Base-by-base conservation (phyloP, 768 basidiomycete species). In the Suillus variegatus region DNA sequence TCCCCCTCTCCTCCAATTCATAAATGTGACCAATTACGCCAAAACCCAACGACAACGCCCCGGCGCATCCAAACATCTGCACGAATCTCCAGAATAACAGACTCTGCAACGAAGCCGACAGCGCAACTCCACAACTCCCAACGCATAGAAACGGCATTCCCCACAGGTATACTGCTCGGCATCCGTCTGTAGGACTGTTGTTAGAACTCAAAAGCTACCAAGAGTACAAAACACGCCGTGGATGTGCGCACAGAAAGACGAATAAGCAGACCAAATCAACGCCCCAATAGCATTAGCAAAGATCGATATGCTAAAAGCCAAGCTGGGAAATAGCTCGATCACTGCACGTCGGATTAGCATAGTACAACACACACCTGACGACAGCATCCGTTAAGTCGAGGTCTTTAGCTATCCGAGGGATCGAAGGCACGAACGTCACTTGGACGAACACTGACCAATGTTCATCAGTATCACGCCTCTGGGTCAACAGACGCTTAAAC, bases 351-450 rank as follows among this genome's bases (percentile, higher is more conserved):
- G 32, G n/a, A 60, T 8, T 5, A 41, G 25, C 16, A 14, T 28
- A 28, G 28, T 5, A 5, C 20, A 8, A 14, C 2, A 64, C 68
- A 46, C 62, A 86, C 87, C 87, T 90, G 60, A 93, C 82, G 20
- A 88, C 74, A 18, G 84, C 69, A 0, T 82, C 82, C 0, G 90
- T 84, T 0, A 89, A 80, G 32, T 83, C 57, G 12, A 94, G 74
- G 65, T 94, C 91, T 35, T 74, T 75, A 9, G 92, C 86, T 54
- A 95, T 87, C 60, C 89, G 84, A 0, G 91, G 90, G 63, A 94
- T 89, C 0, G 87, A 86, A 0, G 92, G 92, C 3, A 92, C 82
- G 73, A 94, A 92, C 1, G 85, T 85, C 0, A 86, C 88, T 8
- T 85, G 78, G 0, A 90, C 86, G 65, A 94, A 87, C 44, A 89